Conservation (phyloP, 805 yeast genomes). For the Saccharomycopsis javanensis region DNA sequence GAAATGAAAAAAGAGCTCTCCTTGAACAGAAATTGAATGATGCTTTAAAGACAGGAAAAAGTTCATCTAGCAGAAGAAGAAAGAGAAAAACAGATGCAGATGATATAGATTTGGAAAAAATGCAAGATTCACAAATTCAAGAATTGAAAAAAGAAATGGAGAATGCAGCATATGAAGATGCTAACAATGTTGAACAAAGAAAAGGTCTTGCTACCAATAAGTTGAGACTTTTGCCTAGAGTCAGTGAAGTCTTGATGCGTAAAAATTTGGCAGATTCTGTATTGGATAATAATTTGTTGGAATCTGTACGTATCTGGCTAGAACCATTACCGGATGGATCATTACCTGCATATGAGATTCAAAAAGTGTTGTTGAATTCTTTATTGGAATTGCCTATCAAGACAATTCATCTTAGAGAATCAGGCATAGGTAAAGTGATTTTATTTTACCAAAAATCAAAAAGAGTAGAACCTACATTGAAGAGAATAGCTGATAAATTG, state of each 20-base stretch:
- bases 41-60: conserved; percentile 48
- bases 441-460: conserved; percentile 88
- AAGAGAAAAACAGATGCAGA: conserved; percentile 37
- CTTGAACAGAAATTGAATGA: conserved; percentile 76
- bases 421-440: conserved; percentile 88
- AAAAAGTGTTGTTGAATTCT: conserved; percentile 72
- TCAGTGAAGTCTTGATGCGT: conserved; percentile 63
- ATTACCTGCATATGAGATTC: conserved; percentile 94
- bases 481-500: conserved; percentile 80
- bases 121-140: conserved; percentile 87
- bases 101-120: conserved; percentile 89
- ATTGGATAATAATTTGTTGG: conserved; percentile 85
- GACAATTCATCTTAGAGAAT: conserved; percentile 89
- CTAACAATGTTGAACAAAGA: conserved; percentile 39
- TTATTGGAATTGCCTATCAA: conserved; percentile 77
- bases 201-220: conserved; percentile 49
- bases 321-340: conserved; percentile 98
- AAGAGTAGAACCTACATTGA: conserved; percentile 78
- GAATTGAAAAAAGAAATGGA: conserved; percentile 83
- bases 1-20: conserved; percentile 51
- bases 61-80: conserved; percentile 49
- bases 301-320: conserved; percentile 91
- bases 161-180: conserved; percentile 70
- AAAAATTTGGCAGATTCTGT: conserved; percentile 86
- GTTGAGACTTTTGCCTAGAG: conserved; percentile 70